Evolutionary conservation across 2,329 filamentous ascomycete species (phyloP).

Genomic region (Fusarium virguliforme): DNA sequence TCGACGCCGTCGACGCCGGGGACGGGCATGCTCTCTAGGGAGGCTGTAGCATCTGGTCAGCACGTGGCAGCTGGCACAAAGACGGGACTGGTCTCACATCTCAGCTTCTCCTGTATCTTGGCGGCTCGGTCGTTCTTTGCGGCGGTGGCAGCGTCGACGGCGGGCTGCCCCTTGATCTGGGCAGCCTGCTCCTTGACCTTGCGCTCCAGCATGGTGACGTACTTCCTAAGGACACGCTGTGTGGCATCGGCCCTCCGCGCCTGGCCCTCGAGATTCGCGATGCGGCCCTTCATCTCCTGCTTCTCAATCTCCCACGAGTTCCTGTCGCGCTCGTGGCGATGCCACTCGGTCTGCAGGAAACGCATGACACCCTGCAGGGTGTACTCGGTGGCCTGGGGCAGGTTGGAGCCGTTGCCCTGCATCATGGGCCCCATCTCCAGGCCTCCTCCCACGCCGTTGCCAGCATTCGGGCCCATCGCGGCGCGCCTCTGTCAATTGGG

Average conservation of each 20-base stretch:
- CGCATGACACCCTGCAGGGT: conserved; percentile 90
- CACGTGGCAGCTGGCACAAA: conserved; percentile 3
- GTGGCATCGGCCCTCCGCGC: conserved; percentile 88
- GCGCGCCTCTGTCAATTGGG: conserved; percentile 56
- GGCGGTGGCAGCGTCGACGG: conserved; percentile 59
- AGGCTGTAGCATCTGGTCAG: conserved; percentile 55
- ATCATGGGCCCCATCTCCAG: conserved; percentile 64
- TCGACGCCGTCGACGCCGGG: conserved; percentile 65
- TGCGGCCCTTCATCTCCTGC: conserved; percentile 98
- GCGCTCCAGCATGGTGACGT: conserved; percentile 89
- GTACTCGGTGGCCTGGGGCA: conserved; percentile 74
- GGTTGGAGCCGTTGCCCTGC: conserved; percentile 64
- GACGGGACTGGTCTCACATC: conserved; percentile 60
- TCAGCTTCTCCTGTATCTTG: conserved; percentile 71
- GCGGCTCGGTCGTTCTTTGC: conserved; percentile 68
- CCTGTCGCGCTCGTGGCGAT: conserved; percentile 95
- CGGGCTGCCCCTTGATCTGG: conserved; percentile 71
- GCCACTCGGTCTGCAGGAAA: conserved; percentile 99
- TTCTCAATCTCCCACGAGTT: conserved; percentile 99
- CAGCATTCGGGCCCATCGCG: conserved; percentile 62
- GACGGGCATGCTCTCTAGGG: conserved; percentile 60
- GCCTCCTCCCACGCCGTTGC: conserved; percentile 63
- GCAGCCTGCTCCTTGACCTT: conserved; percentile 87
- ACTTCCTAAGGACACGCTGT: conserved; percentile 91
- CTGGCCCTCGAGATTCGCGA: conserved; percentile 94